Evolutionary conservation across 495 filamentous ascomycete genomes (phyloP).

Genomic region (Filosporella fistucella): DNA sequence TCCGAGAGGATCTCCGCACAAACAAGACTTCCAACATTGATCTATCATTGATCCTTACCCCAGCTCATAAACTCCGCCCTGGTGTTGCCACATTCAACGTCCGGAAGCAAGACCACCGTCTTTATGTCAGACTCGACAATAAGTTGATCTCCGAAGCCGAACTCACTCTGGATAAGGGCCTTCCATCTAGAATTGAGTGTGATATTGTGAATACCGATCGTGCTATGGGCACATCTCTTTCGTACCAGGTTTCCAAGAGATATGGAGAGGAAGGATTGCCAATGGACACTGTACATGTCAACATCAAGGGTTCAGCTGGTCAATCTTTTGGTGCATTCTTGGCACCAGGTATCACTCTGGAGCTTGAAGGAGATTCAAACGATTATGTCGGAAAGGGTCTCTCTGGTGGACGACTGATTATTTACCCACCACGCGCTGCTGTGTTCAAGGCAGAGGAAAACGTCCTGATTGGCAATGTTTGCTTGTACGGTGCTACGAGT

Average conservation of each 20-base stretch:
- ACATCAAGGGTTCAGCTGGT: constrained; percentile 97
- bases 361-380: constrained; percentile 96
- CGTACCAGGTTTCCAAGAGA: constrained; percentile 91
- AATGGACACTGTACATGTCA: constrained; percentile 93
- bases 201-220: constrained; percentile 99
- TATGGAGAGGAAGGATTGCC: constrained; percentile 90
- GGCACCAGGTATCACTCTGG: constrained; percentile 90
- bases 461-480: constrained; percentile 93
- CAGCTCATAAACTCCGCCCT: constrained; percentile 91
- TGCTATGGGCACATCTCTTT: constrained; percentile 89
- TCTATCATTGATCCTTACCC: constrained; percentile 91
- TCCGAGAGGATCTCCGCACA: constrained; percentile 84
- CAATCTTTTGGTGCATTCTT: constrained; percentile 98
- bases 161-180: constrained; percentile 91
- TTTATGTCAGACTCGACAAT: constrained; percentile 95
- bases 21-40: constrained; percentile 93
- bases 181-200: constrained; percentile 92
- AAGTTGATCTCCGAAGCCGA: constrained; percentile 98
- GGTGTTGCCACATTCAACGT: constrained; percentile 99
- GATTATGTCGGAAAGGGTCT: constrained; percentile 98
- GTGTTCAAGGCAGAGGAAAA: constrained; percentile 99
- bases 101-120: constrained; percentile 92
- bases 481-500: constrained; percentile 91
- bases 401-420: constrained; percentile 90
- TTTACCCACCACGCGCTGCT: constrained; percentile 91